These are phyloP conservation scores for Globisporangium spiculum DNA, from an alignment of 352 stramenopile genomes.

Conservation along the genomic window DNA sequence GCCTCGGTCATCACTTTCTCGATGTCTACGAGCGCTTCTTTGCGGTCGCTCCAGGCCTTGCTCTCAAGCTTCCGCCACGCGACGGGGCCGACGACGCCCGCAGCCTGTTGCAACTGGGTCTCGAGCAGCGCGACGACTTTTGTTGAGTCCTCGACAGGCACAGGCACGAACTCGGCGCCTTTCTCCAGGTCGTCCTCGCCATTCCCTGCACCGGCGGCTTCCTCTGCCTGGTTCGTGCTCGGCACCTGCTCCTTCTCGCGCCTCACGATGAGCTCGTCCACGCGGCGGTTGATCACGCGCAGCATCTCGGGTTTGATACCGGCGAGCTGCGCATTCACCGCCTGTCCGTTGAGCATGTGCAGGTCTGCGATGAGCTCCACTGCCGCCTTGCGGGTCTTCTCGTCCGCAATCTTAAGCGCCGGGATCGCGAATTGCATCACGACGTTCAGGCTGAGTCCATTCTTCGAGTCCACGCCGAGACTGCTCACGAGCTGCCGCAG, in stretches of 20 bases:
- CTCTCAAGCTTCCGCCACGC: constrained; percentile 75
- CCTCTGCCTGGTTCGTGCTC: constrained; percentile 48
- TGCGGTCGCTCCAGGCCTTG: constrained; percentile 82
- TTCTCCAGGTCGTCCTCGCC: constrained; percentile 27
- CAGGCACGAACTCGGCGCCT: constrained; percentile 28
- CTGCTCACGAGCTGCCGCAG: constrained; percentile 54
- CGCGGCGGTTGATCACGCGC: constrained; percentile 64
- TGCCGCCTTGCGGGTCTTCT: constrained; percentile 70
- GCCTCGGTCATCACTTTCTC: constrained; percentile 67
- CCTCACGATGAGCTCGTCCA: constrained; percentile 63
- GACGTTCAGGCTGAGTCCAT: constrained; percentile 47
- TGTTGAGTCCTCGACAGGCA: constrained; percentile 55
- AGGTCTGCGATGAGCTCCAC: constrained; percentile 70
- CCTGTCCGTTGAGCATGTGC: constrained; percentile 33
- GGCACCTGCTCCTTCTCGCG: constrained; percentile 36
- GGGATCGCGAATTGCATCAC: constrained; percentile 70
- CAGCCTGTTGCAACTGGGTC: constrained; percentile 29
- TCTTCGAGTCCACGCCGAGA: constrained; percentile 35
- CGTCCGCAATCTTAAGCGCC: constrained; percentile 70
- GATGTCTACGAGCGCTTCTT: constrained; percentile 73
- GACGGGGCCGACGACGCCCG: constrained; percentile 58
- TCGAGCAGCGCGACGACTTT: constrained; percentile 44
- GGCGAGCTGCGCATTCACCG: constrained; percentile 37
- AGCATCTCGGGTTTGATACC: constrained; percentile 76
- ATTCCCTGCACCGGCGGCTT: constrained; percentile 16